Evolutionary conservation across 768 basidiomycete species (phyloP), one percentile per base, ranked within the genome.

Genomic region (Boletus insuetus): DNA sequence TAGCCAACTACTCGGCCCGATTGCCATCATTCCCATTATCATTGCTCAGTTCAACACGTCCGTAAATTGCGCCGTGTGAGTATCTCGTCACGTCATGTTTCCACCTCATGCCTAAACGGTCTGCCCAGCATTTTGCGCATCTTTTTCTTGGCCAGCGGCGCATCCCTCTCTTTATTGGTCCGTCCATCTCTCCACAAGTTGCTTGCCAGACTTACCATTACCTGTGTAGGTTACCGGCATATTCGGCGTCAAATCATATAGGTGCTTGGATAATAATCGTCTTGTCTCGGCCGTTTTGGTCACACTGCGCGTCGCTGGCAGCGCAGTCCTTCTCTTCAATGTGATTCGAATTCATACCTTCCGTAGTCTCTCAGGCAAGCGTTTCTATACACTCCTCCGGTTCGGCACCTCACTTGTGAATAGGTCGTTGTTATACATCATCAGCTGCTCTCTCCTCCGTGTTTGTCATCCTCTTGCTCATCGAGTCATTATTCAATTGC

Each of bases 231-330:
- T 86, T 40, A 78, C 82, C 0, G 84, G 83, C 31, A 81, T 86
- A 31, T 73, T 85, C 34, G 86, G 86, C 14, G 72, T 82, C 61
- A 88, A 88, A 64, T 84, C 81, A 9, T 87, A 86, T 60, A 79
- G 79, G 61, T 87, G 84, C 61, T 69, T 86, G 58, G 78, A 83
- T 65, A 79, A 81, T 54, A 79, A 82, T n/a, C 75, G 75, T n/a
- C 58, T 82, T 51, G 77, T 88, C 49, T 72, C 81, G 14, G 58
- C 74, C 20, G 62, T 75, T 17, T 63, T 86, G 40, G 62, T 63
- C 4, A 45, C 77, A 16, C 73, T 84, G 20, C 78, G 79, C 53
- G 60, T 69, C 22, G 73, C 75, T 22, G 77, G 79, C 14, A 63
- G 75, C 3, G 69, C 67, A 6, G 59, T 82, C 6, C 74, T 80